Conservation (phyloP, 345 rosid species). For the Hibiscus trionum region DNA sequence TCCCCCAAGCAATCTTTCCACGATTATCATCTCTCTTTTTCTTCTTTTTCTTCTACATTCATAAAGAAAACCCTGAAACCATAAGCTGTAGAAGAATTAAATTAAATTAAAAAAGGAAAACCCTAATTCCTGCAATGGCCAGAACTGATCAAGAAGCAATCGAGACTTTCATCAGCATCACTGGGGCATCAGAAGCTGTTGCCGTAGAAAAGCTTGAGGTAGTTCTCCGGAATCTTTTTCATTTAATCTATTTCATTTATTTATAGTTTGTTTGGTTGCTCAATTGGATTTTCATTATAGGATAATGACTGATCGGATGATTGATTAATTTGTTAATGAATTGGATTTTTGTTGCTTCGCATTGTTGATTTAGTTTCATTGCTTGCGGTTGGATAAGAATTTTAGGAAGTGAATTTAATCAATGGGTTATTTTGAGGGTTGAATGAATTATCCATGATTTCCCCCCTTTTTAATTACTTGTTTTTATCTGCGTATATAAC, state of each 20-base stretch:
- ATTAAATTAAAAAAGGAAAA: not conserved
- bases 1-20: not conserved
- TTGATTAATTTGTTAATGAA: slow-evolving; percentile 7
- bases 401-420: slow-evolving; percentile 1
- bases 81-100: not conserved
- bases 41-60: not conserved
- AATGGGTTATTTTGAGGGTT: not conserved
- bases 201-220: slow-evolving; percentile 78
- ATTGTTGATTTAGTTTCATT: slow-evolving; percentile 16
- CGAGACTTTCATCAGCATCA: slow-evolving; percentile 78
- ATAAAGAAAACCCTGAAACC: not conserved
- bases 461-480: not conserved
- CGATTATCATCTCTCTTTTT: not conserved
- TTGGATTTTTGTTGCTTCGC: slow-evolving; percentile 29
- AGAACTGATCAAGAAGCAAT: slow-evolving; percentile 70
- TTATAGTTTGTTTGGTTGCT: not conserved
- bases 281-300: slow-evolving; percentile 5
- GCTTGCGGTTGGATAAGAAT: not conserved
- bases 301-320: slow-evolving; percentile 3
- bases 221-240: not conserved
- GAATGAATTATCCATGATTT: not conserved
- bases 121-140: slow-evolving; percentile 40
- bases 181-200: slow-evolving; percentile 60
- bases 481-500: not conserved
- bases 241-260: not conserved